Base-by-base conservation (phyloP, 2,329 filamentous ascomycete genomes). In the Colletotrichum euphorbiae region DNA sequence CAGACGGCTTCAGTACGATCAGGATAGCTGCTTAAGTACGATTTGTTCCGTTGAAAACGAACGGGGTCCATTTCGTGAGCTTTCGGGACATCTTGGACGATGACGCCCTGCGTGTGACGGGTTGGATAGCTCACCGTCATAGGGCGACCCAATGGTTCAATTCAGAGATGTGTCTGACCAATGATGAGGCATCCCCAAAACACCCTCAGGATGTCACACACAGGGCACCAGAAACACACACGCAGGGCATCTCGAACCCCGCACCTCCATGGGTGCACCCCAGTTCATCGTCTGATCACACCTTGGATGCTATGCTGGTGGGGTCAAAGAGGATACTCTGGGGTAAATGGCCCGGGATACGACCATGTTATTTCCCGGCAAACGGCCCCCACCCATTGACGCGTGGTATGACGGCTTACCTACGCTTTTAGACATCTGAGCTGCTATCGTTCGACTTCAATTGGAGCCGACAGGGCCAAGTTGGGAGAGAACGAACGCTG, bases 201-300 rank as follows among this genome's bases (percentile, higher is more conserved):
- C 1, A 24, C n/a, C 33, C 51, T 43, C 51, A 43, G 17, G 59
- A 46, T 46, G 52, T 4, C 51, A 62, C 64, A 63, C 59, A 59
- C 64, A 67, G 64, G 64, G 59, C 58, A 63, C 9, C 13, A 6
- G 17, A 24, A 38, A 19, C 45, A 61, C 63, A 71, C 73, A 74
- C 72, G 71, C 73, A 74, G 74, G 73, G 69, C 72, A 72, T 50
- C 17, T 15, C 7, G 31, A 43, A 67, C 64, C 64, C 64, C 64
- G 64, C 64, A 66, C 48, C n/a, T 24, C 13, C 40, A 15, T 6
- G n/a, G 15, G 38, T 24, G 12, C 33, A 60, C 40, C 56, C 62
- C 19, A 33, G 62, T 42, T 9, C 46, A 36, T 61, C 56, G 31
- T 62, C 56, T 48, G 62, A 54, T 66, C n/a, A 36, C 12, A 36